Percentiles rank a stretch among this genome's conserved stretches.
phyloP scores from a whole-genome alignment of 2,329 filamentous ascomycete genomes.

The Fusarium chlamydosporum region DNA sequence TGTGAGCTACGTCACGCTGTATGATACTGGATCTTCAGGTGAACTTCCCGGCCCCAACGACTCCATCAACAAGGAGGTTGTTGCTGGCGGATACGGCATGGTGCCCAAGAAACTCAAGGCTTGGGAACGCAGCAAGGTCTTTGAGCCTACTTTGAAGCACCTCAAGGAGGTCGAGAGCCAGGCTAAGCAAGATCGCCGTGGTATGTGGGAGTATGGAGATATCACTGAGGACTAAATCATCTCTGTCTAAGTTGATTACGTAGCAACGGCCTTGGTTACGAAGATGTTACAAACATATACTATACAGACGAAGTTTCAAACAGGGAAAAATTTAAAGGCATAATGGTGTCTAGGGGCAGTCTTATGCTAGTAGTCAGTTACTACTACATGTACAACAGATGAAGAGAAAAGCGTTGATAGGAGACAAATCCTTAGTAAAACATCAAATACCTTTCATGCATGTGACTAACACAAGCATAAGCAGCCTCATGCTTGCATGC shows the following conservation, averaged over 20 bases:
- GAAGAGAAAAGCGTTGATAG: constrained; percentile 8
- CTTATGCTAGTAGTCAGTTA: constrained; percentile 9
- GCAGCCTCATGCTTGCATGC: constrained; percentile 2
- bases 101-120: constrained; percentile 91
- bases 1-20: constrained; percentile 86
- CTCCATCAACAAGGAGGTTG: constrained; percentile 90
- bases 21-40: constrained; percentile 78
- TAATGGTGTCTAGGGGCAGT: constrained; percentile 26
- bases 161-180: constrained; percentile 80
- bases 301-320: constrained; percentile 16
- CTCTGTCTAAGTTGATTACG: constrained; percentile 13
- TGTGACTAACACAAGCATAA: constrained; percentile 33
- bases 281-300: constrained; percentile 28
- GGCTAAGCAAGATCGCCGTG: constrained; percentile 83
- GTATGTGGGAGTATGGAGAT: constrained; percentile 99
- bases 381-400: constrained; percentile 23
- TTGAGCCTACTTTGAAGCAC: constrained; percentile 77
- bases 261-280: constrained; percentile 28
- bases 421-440: constrained; percentile 7
- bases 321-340: constrained; percentile 30
- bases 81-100: constrained; percentile 88
- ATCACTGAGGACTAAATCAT: constrained; percentile 84
- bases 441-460: neutral
- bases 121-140: constrained; percentile 83
- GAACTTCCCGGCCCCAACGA: constrained; percentile 72